Conservation (phyloP, 1,284 basidiomycete genomes). For the Mycena sp. region DNA sequence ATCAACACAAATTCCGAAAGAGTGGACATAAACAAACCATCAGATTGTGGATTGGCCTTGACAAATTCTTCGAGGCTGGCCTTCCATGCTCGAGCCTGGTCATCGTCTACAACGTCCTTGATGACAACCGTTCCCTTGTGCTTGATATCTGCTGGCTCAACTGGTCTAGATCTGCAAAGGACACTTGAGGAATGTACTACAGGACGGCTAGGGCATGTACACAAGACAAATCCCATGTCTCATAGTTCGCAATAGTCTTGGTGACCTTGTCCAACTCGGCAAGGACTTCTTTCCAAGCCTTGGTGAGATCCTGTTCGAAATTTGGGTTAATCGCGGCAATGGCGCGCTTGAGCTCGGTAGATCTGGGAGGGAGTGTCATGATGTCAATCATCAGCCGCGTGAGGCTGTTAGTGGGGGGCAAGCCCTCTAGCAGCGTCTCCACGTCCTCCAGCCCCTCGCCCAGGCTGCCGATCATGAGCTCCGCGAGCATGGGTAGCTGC, state of each 20-base stretch:
- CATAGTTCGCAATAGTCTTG: conserved; percentile 54
- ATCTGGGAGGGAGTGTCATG: conserved; percentile 60
- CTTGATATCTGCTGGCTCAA: conserved; percentile 51
- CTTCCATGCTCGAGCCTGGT: conserved; percentile 76
- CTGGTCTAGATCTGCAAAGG: conserved; percentile 32
- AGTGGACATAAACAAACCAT: conserved; percentile 48
- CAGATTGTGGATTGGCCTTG: conserved; percentile 56
- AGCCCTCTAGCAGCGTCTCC: neutral
- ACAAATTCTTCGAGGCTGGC: conserved; percentile 67
- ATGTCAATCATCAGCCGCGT: neutral
- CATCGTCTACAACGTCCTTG: conserved; percentile 29
- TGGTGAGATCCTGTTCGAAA: conserved; percentile 34
- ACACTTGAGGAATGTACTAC: conserved; percentile 69
- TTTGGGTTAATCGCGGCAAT: conserved; percentile 58
- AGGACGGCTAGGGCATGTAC: conserved; percentile 1
- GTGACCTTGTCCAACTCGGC: conserved; percentile 44
- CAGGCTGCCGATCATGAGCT: neutral
- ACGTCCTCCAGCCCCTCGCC: neutral
- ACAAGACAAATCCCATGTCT: neutral
- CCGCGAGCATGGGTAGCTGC: neutral
- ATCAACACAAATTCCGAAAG: neutral
- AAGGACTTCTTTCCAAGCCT: conserved; percentile 69
- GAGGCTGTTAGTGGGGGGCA: neutral
- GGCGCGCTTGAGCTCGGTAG: conserved; percentile 68
- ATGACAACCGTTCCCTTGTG: conserved; percentile 33